Conservation (phyloP, 2,329 filamentous ascomycete genomes). For the Lojkania enalia region DNA sequence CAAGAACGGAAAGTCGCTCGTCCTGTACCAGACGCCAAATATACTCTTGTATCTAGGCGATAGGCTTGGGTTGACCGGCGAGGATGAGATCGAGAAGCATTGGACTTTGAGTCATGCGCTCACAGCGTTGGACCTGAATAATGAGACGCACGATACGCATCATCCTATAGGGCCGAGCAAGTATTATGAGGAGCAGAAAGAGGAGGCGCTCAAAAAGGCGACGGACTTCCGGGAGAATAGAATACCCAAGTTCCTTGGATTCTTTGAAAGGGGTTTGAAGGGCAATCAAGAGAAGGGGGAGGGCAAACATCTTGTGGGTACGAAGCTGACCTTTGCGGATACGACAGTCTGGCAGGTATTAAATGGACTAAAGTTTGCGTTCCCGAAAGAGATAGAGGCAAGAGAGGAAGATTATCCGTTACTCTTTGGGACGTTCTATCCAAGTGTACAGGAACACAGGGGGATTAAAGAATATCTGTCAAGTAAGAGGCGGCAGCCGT, state of each 20-base stretch:
- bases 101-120: constrained; percentile 66
- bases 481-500: constrained; percentile 65
- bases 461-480: constrained; percentile 70
- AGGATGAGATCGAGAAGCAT: constrained; percentile 55
- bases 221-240: constrained; percentile 62
- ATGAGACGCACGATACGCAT: constrained; percentile 75
- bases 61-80: constrained; percentile 60
- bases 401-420: constrained; percentile 61
- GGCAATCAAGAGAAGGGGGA: constrained; percentile 60
- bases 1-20: constrained; percentile 58
- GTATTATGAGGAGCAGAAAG: constrained; percentile 77
- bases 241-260: constrained; percentile 72
- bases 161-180: constrained; percentile 65
- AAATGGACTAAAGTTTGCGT: constrained; percentile 63
- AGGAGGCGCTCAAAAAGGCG: constrained; percentile 62
- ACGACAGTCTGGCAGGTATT: constrained; percentile 71
- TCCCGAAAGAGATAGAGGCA: constrained; percentile 66
- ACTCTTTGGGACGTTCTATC: constrained; percentile 65
- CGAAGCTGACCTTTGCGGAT: constrained; percentile 70
- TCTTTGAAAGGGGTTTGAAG: constrained; percentile 68
- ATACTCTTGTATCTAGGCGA: constrained; percentile 72
- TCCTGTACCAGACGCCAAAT: constrained; percentile 71
- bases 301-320: constrained; percentile 67
- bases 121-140: constrained; percentile 72
- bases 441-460: constrained; percentile 63